Percentiles rank a stretch among this genome's conserved stretches.
These are phyloP conservation scores for Fusarium musae DNA, from an alignment of 2,329 filamentous ascomycete species.

Conservation along the genomic window DNA sequence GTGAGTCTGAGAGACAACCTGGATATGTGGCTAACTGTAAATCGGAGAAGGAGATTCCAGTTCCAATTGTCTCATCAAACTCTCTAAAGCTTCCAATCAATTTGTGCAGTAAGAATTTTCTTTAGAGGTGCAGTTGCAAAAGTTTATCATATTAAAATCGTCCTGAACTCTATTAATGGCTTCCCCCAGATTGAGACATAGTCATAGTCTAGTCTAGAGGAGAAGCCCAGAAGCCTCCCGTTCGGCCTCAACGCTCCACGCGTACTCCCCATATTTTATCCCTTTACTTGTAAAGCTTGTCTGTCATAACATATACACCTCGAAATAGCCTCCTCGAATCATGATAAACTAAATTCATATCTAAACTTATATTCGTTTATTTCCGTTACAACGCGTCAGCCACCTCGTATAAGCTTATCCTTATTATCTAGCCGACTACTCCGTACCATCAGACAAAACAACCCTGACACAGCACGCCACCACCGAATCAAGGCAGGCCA, in stretches of 20 bases:
- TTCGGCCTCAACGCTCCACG: conserved; percentile 16
- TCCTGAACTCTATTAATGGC: neutral
- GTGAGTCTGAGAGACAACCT: neutral
- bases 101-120: neutral
- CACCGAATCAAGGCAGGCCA: conserved; percentile 30
- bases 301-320: neutral
- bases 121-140: neutral
- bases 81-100: neutral
- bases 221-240: neutral
- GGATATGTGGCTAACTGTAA: neutral
- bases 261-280: conserved; percentile 30
- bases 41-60: neutral
- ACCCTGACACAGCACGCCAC: conserved; percentile 26
- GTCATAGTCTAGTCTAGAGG: neutral
- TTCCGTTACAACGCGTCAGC: conserved; percentile 12
- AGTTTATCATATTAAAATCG: neutral
- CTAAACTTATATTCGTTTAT: neutral
- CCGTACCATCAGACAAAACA: conserved; percentile 17
- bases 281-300: conserved; percentile 9
- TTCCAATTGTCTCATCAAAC: neutral
- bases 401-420: conserved; percentile 11
- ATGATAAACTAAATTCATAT: neutral
- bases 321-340: neutral
- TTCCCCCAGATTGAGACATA: neutral
- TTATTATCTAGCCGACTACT: neutral